These are phyloP conservation scores for Phaseolus coccineus DNA, from an alignment of 331 rosid genomes.

Conservation along the genomic window DNA sequence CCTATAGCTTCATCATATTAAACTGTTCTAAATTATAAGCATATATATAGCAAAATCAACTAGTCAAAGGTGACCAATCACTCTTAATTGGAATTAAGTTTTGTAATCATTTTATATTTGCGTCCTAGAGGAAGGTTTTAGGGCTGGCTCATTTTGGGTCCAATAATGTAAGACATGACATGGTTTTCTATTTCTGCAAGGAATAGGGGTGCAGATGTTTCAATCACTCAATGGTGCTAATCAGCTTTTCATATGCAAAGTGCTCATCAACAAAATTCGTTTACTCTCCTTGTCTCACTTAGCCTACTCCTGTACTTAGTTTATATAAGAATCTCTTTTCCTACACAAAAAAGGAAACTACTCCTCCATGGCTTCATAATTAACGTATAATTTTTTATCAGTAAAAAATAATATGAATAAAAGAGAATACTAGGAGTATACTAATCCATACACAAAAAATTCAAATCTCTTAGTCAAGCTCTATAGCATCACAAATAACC, in stretches of 20 bases:
- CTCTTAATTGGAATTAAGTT: conserved; percentile 44
- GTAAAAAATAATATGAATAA: too few species aligned
- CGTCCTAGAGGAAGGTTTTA: conserved; percentile 25
- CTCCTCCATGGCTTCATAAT: not conserved
- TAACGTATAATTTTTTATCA: too few species aligned
- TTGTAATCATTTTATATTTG: conserved; percentile 29
- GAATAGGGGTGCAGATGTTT: not conserved
- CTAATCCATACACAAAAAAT: too few species aligned
- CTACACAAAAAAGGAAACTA: not conserved
- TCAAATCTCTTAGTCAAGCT: too few species aligned
- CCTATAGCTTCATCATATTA: conserved; percentile 27
- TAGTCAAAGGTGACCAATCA: conserved; percentile 31
- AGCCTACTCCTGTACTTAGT: too few species aligned
- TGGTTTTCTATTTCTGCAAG: not conserved
- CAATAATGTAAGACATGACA: conserved; percentile 25
- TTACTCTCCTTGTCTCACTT: not conserved
- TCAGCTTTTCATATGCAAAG: not conserved
- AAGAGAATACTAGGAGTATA: too few species aligned
- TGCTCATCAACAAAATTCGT: not conserved
- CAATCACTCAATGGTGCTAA: not conserved
- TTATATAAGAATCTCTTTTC: not conserved
- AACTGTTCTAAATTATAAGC: conserved; percentile 6
- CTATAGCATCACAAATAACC: too few species aligned
- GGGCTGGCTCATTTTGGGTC: conserved; percentile 14
- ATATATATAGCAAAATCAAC: conserved; percentile 27